phyloP scores from a whole-genome alignment of 2,329 filamentous ascomycete species.

The Huntiella savannae region DNA sequence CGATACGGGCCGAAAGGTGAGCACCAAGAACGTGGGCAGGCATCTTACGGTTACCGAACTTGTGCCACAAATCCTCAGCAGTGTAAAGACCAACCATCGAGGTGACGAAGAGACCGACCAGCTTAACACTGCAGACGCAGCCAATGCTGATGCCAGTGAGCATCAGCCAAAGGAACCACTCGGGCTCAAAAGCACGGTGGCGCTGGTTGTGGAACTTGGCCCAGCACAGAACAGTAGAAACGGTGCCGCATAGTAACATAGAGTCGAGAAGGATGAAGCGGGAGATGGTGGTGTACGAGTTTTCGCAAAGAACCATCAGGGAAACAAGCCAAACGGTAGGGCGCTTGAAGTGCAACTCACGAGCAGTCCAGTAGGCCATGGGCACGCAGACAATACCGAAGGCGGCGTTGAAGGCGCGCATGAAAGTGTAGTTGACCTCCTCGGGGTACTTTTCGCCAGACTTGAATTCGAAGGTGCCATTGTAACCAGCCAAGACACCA shows the following conservation, averaged over 20 bases:
- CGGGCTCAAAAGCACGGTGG: constrained; percentile 64
- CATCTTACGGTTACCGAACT: constrained; percentile 90
- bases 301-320: constrained; percentile 94
- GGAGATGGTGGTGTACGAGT: constrained; percentile 98
- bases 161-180: constrained; percentile 92
- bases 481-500: constrained; percentile 91
- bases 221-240: constrained; percentile 93
- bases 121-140: constrained; percentile 96
- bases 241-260: constrained; percentile 97
- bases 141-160: constrained; percentile 90
- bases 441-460: constrained; percentile 88
- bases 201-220: constrained; percentile 85
- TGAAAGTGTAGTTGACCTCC: constrained; percentile 92
- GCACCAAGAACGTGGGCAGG: constrained; percentile 58
- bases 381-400: constrained; percentile 89
- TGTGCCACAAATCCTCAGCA: constrained; percentile 90
- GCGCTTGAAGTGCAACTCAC: constrained; percentile 69
- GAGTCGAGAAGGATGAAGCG: constrained; percentile 96
- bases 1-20: constrained; percentile 61
- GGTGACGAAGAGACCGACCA: constrained; percentile 90
- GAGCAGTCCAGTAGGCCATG: constrained; percentile 85
- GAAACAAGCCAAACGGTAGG: constrained; percentile 89
- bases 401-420: constrained; percentile 91
- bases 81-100: constrained; percentile 92
- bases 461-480: constrained; percentile 98